Evolutionary conservation across 1,284 basidiomycete genomes (phyloP).

Genomic region (Tausonia pullulans): DNA sequence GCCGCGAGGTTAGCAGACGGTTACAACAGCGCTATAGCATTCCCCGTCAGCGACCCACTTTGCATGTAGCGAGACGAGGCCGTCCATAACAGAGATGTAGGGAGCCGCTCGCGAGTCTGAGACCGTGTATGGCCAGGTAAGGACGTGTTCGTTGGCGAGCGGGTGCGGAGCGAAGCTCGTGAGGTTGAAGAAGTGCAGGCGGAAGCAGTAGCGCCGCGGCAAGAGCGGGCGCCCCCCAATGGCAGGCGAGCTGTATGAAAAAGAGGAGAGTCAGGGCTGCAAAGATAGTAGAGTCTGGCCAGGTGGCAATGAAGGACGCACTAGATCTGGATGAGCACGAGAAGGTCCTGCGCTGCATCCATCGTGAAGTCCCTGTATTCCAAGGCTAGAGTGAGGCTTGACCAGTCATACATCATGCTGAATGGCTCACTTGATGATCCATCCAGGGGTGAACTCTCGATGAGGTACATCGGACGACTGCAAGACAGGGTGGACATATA

Average conservation of each 20-base stretch:
- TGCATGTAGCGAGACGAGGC: constrained; percentile 8
- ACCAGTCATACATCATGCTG: too few species aligned
- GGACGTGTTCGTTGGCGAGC: constrained; percentile 10
- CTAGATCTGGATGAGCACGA: constrained; percentile 10
- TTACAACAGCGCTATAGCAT: too few species aligned
- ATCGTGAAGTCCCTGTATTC: constrained; percentile 3
- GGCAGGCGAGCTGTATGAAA: neutral
- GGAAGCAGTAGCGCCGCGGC: constrained; percentile 7
- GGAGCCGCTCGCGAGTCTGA: neutral
- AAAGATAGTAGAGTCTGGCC: neutral
- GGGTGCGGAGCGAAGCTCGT: constrained; percentile 15
- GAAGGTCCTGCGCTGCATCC: constrained; percentile 16
- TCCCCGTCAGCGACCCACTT: neutral
- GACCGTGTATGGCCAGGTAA: constrained; percentile 9
- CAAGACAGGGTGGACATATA: too few species aligned
- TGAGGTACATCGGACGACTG: constrained; percentile 5
- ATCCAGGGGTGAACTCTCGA: constrained; percentile 6
- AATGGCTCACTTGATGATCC: constrained; percentile 1
- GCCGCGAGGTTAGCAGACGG: too few species aligned
- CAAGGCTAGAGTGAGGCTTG: too few species aligned
- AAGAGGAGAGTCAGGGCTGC: neutral
- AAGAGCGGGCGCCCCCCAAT: too few species aligned
- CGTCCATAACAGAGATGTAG: constrained; percentile 12
- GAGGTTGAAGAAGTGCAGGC: constrained; percentile 12
- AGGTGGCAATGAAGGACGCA: neutral